Conservation (phyloP, 352 stramenopile species). For the Phytophthora cactorum region DNA sequence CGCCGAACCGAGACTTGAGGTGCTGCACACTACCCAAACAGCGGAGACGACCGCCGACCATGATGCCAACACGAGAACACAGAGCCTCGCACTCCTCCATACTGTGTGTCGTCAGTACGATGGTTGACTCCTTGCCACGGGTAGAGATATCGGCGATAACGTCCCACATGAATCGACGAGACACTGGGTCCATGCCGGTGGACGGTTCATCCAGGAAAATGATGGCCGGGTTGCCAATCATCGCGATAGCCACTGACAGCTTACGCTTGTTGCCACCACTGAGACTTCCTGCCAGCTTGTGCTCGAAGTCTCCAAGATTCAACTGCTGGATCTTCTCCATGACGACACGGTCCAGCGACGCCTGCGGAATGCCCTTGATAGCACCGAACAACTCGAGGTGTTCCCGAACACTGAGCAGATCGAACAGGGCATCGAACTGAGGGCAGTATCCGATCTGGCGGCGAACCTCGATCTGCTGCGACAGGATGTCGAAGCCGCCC, state of each 20-base stretch:
- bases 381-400: constrained; percentile 85
- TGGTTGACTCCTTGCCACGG: too few species aligned
- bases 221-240: constrained; percentile 93
- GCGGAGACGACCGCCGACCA: too few species aligned
- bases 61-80: too few species aligned
- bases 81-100: too few species aligned
- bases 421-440: constrained; percentile 86
- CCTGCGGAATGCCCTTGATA: constrained; percentile 79
- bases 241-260: constrained; percentile 93
- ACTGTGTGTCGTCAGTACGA: too few species aligned
- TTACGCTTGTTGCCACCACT: constrained; percentile 94
- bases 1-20: too few species aligned
- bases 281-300: constrained; percentile 78
- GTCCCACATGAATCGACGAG: constrained; percentile 96
- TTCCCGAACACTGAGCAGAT: constrained; percentile 78
- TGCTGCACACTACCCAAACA: too few species aligned
- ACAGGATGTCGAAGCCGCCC: constrained; percentile 64
- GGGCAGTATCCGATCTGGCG: constrained; percentile 91
- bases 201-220: constrained; percentile 93
- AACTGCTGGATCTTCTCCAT: constrained; percentile 67
- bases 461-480: constrained; percentile 58
- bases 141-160: constrained; percentile 87
- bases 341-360: constrained; percentile 10
- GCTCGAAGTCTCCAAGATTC: constrained; percentile 72
- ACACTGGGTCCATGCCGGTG: constrained; percentile 95